Evolutionary conservation across 495 filamentous ascomycete genomes (phyloP).

Genomic region (Hyaloscypha finlandica): DNA sequence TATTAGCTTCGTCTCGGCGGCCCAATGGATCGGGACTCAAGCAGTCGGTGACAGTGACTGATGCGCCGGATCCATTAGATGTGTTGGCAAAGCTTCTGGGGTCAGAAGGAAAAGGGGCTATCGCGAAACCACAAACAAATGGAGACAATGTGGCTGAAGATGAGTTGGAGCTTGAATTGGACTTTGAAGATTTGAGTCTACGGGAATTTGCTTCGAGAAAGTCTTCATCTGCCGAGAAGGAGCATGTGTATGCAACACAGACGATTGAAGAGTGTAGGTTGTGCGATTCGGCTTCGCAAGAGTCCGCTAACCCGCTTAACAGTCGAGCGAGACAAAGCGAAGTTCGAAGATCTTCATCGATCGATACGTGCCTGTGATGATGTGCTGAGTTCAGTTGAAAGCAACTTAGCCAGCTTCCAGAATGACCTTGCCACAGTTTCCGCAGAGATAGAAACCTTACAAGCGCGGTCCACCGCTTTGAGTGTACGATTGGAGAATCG

Average conservation of each 20-base stretch:
- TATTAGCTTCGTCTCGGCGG: constrained; percentile 60
- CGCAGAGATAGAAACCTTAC: constrained; percentile 90
- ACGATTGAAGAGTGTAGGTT: constrained; percentile 75
- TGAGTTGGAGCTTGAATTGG: constrained; percentile 60
- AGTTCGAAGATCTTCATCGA: constrained; percentile 87
- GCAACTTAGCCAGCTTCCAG: constrained; percentile 88
- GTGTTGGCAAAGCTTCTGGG: constrained; percentile 74
- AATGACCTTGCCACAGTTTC: constrained; percentile 89
- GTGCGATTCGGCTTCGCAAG: constrained; percentile 8
- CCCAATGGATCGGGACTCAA: constrained; percentile 68
- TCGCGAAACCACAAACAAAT: constrained; percentile 20
- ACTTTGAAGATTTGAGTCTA: constrained; percentile 76
- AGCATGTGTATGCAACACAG: constrained; percentile 60
- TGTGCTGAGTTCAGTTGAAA: constrained; percentile 89
- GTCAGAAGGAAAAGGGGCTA: constrained; percentile 22
- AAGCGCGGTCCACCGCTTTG: constrained; percentile 78
- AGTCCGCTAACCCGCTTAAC: constrained; percentile 5
- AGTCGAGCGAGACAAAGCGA: constrained; percentile 85
- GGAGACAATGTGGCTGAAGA: constrained; percentile 27
- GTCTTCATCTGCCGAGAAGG: constrained; percentile 37
- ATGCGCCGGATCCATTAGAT: constrained; percentile 70
- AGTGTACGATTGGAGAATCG: constrained; percentile 89
- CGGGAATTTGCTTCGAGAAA: constrained; percentile 63
- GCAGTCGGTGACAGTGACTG: constrained; percentile 52
- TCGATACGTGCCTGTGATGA: constrained; percentile 91